Base-by-base conservation (phyloP, 768 basidiomycete species). In the Serendipita sp. region DNA sequence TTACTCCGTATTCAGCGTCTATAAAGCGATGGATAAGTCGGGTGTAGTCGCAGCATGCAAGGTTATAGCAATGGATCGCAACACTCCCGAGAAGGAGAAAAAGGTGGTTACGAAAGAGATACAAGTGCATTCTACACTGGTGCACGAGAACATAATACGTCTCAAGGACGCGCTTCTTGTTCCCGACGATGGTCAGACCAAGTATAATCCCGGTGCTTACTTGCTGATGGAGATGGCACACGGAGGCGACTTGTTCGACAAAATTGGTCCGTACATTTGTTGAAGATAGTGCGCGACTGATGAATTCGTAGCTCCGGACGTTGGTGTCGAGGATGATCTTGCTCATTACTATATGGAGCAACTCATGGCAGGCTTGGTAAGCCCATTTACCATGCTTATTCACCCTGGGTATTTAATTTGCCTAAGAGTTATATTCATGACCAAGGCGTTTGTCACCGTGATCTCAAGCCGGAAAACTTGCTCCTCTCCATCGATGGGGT, bases 221-320 rank as follows among this genome's bases (percentile, higher is more conserved):
- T 90, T 99, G 80, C 74, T 97, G 20, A 74, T 99, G 68, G 96
- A 98, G 71, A 75, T 95, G 34, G 96, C 95, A 0, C 83, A 83
- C 1, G 94, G 93, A 22, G 96, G 96, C 0, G 96, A 98, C 72
- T 74, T 99, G 33, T 99, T 99, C 71, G 96, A 99, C 73, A 99
- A 97, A 77, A 99, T 99, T 60, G 89, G 95, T 95, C 69, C 44
- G 86, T 50, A 61, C 64, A 28, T 34, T 42, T 14, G 41, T 56
- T 58, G 30, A n/a, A 16, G 24, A 62, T 42, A 44, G 20, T 60
- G 50, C 3, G 14, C 34, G 26, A 17, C 61, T 48, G 41, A 61
- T 43, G 38, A 42, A 42, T 60, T 13, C 42, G 38, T 67, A 98
- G 96, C 86, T 2, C 93, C 96, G 1, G 90, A 98, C 71, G 77